Percentiles rank a stretch among this genome's conserved stretches.
Conservation (phyloP, 2,329 filamentous ascomycete genomes). For the Chaetomiaceae sp. region DNA sequence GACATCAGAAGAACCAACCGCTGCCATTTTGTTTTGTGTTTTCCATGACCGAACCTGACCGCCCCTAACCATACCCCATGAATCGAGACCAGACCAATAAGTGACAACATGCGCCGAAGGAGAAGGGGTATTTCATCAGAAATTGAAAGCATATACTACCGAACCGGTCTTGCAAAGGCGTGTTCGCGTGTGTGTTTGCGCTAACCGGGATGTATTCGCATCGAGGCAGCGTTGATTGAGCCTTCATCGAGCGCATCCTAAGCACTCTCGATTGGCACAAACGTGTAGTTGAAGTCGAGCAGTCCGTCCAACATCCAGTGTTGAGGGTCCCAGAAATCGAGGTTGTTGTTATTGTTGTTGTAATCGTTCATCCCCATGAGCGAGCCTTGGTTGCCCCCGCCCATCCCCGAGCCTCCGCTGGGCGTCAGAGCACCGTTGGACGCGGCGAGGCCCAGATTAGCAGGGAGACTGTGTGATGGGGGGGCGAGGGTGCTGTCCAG, state of each 20-base stretch:
- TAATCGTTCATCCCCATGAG: slow-evolving; percentile 55
- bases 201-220: no score
- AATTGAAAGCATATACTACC: slow-evolving; percentile 10
- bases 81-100: neutral
- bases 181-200: neutral
- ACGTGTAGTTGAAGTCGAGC: slow-evolving; percentile 72
- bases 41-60: neutral
- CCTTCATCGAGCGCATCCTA: slow-evolving; percentile 27
- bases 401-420: slow-evolving; percentile 42
- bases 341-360: slow-evolving; percentile 62
- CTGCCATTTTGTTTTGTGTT: neutral
- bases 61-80: slow-evolving; percentile 1
- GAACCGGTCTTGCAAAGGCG: neutral
- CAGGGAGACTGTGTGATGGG: slow-evolving; percentile 43
- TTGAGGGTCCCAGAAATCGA: slow-evolving; percentile 87
- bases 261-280: slow-evolving; percentile 52
- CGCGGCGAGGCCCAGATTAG: slow-evolving; percentile 42
- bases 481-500: slow-evolving; percentile 57
- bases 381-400: slow-evolving; percentile 39
- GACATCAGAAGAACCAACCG: neutral
- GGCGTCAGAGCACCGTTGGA: slow-evolving; percentile 52
- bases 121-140: slow-evolving; percentile 16
- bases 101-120: slow-evolving; percentile 4
- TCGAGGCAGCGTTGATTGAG: neutral
- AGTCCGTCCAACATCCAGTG: slow-evolving; percentile 91